These are phyloP conservation scores for Plasmodium yoelii DNA, from an alignment of 169 alveolate genomes.

Conservation along the genomic window DNA sequence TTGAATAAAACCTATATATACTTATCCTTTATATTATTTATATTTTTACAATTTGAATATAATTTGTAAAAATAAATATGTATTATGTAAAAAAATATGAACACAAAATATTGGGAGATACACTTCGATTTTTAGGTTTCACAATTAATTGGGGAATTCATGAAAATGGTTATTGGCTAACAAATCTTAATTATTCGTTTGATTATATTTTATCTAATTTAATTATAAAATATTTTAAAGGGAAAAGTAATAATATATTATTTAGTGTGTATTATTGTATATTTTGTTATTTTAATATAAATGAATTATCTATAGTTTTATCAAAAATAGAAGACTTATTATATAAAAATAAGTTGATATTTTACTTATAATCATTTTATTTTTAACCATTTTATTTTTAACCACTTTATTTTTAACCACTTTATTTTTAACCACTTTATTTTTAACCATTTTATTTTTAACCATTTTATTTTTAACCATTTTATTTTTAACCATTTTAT, in stretches of 20 bases:
- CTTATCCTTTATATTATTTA: too few species aligned
- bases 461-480: too few species aligned
- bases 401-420: too few species aligned
- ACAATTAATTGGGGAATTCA: slow-evolving; percentile 74
- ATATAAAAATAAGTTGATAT: background rate
- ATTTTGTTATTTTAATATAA: background rate
- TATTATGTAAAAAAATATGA: slow-evolving; percentile 71
- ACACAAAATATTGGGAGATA: slow-evolving; percentile 47
- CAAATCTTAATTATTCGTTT: slow-evolving; percentile 55
- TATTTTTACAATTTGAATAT: too few species aligned
- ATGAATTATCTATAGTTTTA: background rate
- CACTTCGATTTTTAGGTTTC: slow-evolving; percentile 66
- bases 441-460: too few species aligned
- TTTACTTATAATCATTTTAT: background rate
- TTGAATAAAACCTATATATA: too few species aligned
- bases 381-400: too few species aligned
- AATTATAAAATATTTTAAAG: slow-evolving; percentile 65
- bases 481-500: too few species aligned
- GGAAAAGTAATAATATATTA: slow-evolving; percentile 27
- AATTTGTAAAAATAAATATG: background rate
- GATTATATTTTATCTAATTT: slow-evolving; percentile 62
- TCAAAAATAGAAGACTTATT: background rate
- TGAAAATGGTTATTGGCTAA: slow-evolving; percentile 72
- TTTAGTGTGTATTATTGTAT: background rate
- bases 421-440: too few species aligned